Base-by-base conservation (phyloP, 352 stramenopile genomes). In the Phytophthora tentaculata region DNA sequence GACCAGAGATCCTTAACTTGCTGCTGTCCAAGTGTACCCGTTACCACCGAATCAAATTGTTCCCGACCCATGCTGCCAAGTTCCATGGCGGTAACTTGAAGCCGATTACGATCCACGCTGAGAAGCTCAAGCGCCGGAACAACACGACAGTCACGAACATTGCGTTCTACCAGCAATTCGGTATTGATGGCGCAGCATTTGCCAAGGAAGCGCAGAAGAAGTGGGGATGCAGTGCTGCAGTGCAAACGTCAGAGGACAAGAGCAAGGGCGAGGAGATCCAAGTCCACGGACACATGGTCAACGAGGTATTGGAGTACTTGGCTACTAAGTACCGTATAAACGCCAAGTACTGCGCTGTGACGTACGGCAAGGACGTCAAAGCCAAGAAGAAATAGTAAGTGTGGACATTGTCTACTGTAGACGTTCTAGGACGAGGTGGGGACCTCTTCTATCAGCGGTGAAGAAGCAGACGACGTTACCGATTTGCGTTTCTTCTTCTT, bases 131-230 rank as follows among this genome's bases (percentile, higher is more conserved):
- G 67, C 74, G 81, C n/a, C 83, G 89, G 49, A 80, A 73, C n/a
- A 92, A 79, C 58, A 88, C 83, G 10, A 84, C 81, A 37, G 73
- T 93, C 26, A 94, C 88, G 22, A 80, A 66, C 17, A 72, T 96
- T 19, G 79, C 86, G 8, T 90, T 80, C 63, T 92, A 94, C 62
- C 73, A 94, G 72, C 75, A 88, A 61, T 96, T 96, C 59, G 88
- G 88, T 6, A 89, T 96, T 24, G 84, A 94, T 55, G 81, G 80
- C 17, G 61, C 72, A 5, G 59, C 69, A 7, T 93, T 95, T 65
- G 81, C 75, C n/a, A 92, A 91, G 57, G 88, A 96, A 14, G 84
- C 67, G 3, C 85, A 93, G 51, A 94, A 93, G 62, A 94, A 89
- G 47, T 96, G 86, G 86, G 88, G 86, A 16, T 95, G 82, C 61